A percentile compares a stretch with the other conserved stretches of the same genome.
These are phyloP conservation scores for Geotrichum europaeum DNA, from an alignment of 1,139 yeast species.

Conservation along the genomic window DNA sequence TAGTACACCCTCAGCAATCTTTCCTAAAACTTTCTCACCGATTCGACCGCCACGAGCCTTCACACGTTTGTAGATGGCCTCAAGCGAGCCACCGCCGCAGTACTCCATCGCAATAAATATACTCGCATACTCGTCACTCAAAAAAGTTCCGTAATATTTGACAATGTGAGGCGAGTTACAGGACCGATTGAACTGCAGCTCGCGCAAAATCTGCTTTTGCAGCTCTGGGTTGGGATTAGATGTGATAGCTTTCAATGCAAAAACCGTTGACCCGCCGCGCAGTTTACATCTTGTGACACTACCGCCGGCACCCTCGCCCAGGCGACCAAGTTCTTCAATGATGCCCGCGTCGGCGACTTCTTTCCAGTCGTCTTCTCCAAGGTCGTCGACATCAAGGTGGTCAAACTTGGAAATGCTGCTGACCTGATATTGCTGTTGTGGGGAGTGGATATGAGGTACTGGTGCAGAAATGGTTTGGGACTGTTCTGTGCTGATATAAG, in stretches of 20 bases:
- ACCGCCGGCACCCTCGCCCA: constrained; percentile 97
- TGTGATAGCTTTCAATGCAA: constrained; percentile 77
- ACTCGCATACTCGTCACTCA: constrained; percentile 67
- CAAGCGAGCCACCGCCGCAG: constrained; percentile 89
- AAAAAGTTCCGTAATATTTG: constrained; percentile 84
- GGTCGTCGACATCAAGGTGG: constrained; percentile 43
- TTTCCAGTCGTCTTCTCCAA: constrained; percentile 79
- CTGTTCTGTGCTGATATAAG: constrained; percentile 13
- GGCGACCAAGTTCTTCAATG: constrained; percentile 55
- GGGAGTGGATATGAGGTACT: not conserved
- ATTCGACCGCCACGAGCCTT: constrained; percentile 68
- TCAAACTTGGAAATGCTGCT: not conserved
- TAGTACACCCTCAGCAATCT: constrained; percentile 78
- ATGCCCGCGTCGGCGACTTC: constrained; percentile 50
- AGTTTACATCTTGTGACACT: constrained; percentile 73
- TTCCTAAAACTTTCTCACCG: constrained; percentile 87
- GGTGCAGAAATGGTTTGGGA: constrained; percentile 2
- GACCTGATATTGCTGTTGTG: not conserved
- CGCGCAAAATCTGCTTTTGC: constrained; percentile 79
- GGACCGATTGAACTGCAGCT: constrained; percentile 76
- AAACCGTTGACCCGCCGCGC: constrained; percentile 48
- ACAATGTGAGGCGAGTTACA: constrained; percentile 84
- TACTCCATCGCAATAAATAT: constrained; percentile 93
- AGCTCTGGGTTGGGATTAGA: constrained; percentile 79
- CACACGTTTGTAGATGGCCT: constrained; percentile 75